Evolutionary conservation across 2,329 filamentous ascomycete genomes (phyloP), one percentile per base, ranked within the genome.

Genomic region (Aureobasidium sp.): DNA sequence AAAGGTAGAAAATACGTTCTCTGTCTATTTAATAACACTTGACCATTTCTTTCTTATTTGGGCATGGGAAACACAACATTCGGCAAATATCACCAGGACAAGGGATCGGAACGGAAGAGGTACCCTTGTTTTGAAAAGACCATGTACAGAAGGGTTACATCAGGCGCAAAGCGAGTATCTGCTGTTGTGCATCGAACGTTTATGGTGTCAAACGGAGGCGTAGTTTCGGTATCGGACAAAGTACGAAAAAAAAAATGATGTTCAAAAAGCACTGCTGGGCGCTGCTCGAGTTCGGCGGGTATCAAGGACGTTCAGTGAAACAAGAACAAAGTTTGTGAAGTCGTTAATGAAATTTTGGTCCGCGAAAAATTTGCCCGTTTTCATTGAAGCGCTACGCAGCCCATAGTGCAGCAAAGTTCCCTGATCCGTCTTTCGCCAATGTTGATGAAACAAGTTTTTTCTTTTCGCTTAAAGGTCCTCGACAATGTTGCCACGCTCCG

Each of bases 401-500:
- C 51, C 51, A 47, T 34, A 52, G 37, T 53, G 39, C 51, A 53
- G 41, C 51, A 53, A 53, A 53, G 32, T 32, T 17, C 51, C 51
- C 30, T 45, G 51, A 45, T 45, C 51, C 51, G 40, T 44, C 51
- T 41, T 54, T 54, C 53, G 53, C 53, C 53, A 49, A 47, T 32
- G 19, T 30, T 40, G 37, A 54, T 37, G 41, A 54, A 54, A 37
- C 53, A 54, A 54, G 25, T 48, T 48, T 39, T 32, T 47, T 44
- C 53, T 55, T 55, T 39, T 32, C 53, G 53, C 53, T 55, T 55
- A 55, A 54, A 38, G 34, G 30, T 80, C 84, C 70, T 89, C 86
- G 65, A 81, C 79, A 69, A 98, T 85, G 85, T 97, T 95, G 77
- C 87, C 86, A 81, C 89, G 87, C 87, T 98, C 93, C 72, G 90